These are phyloP conservation scores for Paralagenidium karlingii DNA, from an alignment of 352 stramenopile species.

Conservation along the genomic window DNA sequence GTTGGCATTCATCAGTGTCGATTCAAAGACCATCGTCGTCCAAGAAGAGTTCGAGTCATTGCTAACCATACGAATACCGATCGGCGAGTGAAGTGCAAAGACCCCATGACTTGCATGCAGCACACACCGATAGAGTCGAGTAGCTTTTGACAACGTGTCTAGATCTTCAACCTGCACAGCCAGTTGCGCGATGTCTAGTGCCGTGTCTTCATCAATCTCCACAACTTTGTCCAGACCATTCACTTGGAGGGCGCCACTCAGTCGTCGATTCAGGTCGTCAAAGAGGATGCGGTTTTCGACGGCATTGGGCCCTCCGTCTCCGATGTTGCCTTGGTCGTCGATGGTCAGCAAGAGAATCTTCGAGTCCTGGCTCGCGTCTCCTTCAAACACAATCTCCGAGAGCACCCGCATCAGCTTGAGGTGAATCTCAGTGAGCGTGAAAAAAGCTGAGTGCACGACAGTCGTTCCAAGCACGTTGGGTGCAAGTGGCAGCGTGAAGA, in stretches of 20 bases:
- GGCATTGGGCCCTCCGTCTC: conserved; percentile 30
- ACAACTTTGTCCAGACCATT: conserved; percentile 10
- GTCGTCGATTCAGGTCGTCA: no score
- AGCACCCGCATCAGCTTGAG: conserved; percentile 25
- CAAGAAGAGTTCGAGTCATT: no score
- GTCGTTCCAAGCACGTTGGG: no score
- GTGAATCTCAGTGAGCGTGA: conserved; percentile 19
- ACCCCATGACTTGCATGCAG: no score
- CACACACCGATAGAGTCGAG: no score
- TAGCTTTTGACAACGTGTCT: no score
- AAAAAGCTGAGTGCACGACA: conserved; percentile 8
- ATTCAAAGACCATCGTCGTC: no score
- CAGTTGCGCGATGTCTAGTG: conserved; percentile 17
- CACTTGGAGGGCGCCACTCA: not conserved
- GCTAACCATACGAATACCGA: no score
- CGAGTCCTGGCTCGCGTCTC: conserved; percentile 14
- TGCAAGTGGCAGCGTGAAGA: conserved; percentile 22
- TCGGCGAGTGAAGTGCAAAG: no score
- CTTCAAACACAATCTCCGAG: conserved; percentile 27
- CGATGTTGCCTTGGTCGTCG: conserved; percentile 39
- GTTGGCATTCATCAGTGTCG: no score
- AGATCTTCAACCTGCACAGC: not conserved
- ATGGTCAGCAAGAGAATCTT: conserved; percentile 30
- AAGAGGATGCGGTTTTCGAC: conserved; percentile 16
- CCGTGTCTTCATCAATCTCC: conserved; percentile 21